Conservation (phyloP, 257 asterid genomes). For the Hygrophila difformis region DNA sequence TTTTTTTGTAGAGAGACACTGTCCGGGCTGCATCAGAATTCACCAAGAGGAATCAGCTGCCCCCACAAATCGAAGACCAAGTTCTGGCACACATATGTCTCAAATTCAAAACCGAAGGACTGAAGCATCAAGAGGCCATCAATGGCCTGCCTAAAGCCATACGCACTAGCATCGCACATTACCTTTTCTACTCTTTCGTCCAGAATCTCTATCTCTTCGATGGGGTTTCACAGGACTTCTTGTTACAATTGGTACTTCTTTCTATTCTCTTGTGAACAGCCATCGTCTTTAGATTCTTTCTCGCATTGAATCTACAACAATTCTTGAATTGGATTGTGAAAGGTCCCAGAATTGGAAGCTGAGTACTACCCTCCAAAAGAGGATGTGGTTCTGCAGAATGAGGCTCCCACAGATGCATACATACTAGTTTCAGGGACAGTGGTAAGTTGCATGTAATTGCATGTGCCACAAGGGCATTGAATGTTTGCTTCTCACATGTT, state of each 20-base stretch:
- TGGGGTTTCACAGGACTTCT: conserved; percentile 74
- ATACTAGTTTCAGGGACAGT: conserved; percentile 64
- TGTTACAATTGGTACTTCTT: conserved; percentile 62
- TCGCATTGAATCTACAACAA: not conserved
- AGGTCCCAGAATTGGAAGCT: conserved; percentile 85
- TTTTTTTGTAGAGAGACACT: conserved; percentile 49
- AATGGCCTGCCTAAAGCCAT: conserved; percentile 61
- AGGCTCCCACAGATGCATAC: conserved; percentile 61
- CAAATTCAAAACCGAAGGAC: conserved; percentile 61
- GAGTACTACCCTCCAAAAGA: conserved; percentile 79
- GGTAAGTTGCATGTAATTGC: conserved; percentile 28
- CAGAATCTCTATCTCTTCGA: conserved; percentile 52
- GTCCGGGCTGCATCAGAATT: conserved; percentile 58
- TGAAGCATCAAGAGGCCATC: conserved; percentile 52
- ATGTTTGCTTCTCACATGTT: no score
- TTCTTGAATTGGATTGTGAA: not conserved
- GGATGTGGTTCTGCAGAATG: conserved; percentile 68
- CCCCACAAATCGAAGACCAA: conserved; percentile 46
- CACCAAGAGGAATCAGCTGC: conserved; percentile 56
- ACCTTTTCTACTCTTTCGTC: conserved; percentile 52
- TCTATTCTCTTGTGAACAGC: not conserved
- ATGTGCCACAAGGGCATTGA: not conserved
- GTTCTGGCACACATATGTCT: conserved; percentile 57
- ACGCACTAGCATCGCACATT: conserved; percentile 54
- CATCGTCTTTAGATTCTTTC: not conserved